A percentile compares a stretch with the other conserved stretches of the same genome.
These are phyloP conservation scores for Kwoniella mangroviensis DNA, from an alignment of 768 basidiomycete genomes.

Conservation along the genomic window DNA sequence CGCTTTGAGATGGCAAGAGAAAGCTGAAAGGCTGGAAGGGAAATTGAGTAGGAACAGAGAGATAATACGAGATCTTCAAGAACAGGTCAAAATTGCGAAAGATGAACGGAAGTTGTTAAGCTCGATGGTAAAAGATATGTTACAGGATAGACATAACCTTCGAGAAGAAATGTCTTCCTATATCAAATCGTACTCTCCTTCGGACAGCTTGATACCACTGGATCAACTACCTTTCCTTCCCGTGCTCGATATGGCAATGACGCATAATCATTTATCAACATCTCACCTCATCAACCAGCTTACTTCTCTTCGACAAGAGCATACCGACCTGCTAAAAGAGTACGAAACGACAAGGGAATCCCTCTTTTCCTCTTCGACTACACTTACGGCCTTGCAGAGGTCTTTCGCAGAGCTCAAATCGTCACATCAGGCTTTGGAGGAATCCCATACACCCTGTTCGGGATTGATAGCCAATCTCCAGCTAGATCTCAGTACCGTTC, in stretches of 20 bases:
- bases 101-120: not conserved
- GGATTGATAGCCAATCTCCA: not conserved
- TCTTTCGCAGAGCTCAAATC: slow-evolving; percentile 21
- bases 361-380: not conserved
- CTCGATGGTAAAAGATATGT: not conserved
- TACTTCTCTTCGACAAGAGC: not conserved
- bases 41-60: not conserved
- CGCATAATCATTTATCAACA: slow-evolving; percentile 12
- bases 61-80: slow-evolving; percentile 9
- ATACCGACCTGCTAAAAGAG: slow-evolving; percentile 1
- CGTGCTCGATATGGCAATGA: slow-evolving; percentile 14
- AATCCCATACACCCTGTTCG: slow-evolving; percentile 26
- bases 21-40: slow-evolving; percentile 9
- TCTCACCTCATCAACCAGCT: slow-evolving; percentile 19
- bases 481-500: not conserved
- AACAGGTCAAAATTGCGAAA: not conserved
- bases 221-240: not conserved
- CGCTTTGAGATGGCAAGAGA: slow-evolving; percentile 6
- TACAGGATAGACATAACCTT: not conserved
- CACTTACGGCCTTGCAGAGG: slow-evolving; percentile 20
- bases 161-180: not conserved
- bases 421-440: slow-evolving; percentile 13
- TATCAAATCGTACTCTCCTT: not conserved
- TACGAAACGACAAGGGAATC: slow-evolving; percentile 1
- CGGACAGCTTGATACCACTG: slow-evolving; percentile 1